These are phyloP conservation scores for Hypoxylon trugodes DNA, from an alignment of 495 filamentous ascomycete species.

Conservation along the genomic window DNA sequence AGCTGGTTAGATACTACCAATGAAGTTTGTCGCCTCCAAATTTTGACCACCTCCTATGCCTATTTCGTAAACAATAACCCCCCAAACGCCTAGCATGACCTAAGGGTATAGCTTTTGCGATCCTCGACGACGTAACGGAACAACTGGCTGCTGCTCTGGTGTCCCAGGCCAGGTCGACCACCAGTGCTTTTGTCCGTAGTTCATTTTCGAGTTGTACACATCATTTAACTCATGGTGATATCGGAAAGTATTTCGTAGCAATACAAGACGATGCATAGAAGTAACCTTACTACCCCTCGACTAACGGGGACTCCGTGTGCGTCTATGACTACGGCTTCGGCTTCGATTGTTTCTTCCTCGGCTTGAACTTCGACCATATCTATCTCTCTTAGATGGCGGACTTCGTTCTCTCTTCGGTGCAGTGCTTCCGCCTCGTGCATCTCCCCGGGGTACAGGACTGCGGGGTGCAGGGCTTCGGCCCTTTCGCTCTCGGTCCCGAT, in stretches of 20 bases:
- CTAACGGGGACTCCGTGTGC: conserved; percentile 42
- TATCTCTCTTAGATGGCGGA: conserved; percentile 18
- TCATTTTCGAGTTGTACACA: too few relatives aligned
- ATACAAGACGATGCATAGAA: conserved; percentile 8
- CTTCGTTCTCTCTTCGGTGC: too few relatives aligned
- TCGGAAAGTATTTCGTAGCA: conserved; percentile 1
- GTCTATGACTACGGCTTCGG: conserved; percentile 35
- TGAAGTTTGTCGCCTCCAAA: neutral
- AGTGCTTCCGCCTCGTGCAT: too few relatives aligned
- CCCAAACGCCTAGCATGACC: neutral
- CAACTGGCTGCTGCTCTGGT: neutral
- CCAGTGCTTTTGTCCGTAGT: too few relatives aligned
- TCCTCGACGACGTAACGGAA: neutral
- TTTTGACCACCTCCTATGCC: neutral
- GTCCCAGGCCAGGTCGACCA: too few relatives aligned
- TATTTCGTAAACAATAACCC: neutral
- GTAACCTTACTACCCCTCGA: neutral
- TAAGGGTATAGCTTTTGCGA: conserved; percentile 3
- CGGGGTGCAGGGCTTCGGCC: too few relatives aligned
- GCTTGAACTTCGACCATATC: conserved; percentile 13
- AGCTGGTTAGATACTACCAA: too few relatives aligned
- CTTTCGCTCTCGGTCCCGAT: conserved; percentile 25
- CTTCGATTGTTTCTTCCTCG: conserved; percentile 18
- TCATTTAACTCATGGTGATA: neutral
- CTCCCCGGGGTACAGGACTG: too few relatives aligned